A percentile compares a stretch with the other conserved stretches of the same genome.
phyloP scores from a whole-genome alignment of 352 stramenopile species.

The Globisporangium uncinulatum region DNA sequence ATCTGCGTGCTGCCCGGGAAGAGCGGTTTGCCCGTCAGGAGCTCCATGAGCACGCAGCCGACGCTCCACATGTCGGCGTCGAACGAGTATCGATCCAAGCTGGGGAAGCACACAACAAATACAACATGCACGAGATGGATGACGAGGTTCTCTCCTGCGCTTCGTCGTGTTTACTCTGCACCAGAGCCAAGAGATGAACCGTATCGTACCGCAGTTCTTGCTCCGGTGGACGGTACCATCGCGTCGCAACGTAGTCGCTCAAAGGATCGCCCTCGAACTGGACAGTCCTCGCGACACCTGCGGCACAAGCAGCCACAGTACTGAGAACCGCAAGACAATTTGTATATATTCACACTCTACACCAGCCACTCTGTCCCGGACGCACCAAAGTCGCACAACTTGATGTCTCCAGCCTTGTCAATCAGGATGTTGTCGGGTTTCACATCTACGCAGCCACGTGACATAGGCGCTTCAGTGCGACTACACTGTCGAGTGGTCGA shows the following conservation, averaged over 20 bases:
- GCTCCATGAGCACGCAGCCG: slow-evolving; percentile 67
- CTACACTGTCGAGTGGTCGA: background rate
- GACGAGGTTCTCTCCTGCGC: too few relatives aligned
- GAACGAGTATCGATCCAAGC: slow-evolving; percentile 74
- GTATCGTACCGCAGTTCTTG: slow-evolving; percentile 60
- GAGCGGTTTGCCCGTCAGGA: slow-evolving; percentile 67
- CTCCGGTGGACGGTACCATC: slow-evolving; percentile 79
- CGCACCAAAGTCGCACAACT: slow-evolving; percentile 73
- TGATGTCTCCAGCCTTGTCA: slow-evolving; percentile 62
- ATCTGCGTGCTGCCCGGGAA: slow-evolving; percentile 76
- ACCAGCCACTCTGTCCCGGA: background rate
- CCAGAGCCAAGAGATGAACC: too few relatives aligned
- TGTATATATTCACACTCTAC: too few relatives aligned
- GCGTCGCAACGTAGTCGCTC: slow-evolving; percentile 74
- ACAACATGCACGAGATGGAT: too few relatives aligned
- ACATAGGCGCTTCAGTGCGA: background rate
- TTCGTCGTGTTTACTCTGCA: too few relatives aligned
- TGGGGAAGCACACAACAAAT: slow-evolving; percentile 10
- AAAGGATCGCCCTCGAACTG: slow-evolving; percentile 75
- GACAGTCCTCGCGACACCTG: slow-evolving; percentile 63
- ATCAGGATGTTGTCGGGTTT: slow-evolving; percentile 83
- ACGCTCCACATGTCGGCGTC: slow-evolving; percentile 81
- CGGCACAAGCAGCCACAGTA: background rate
- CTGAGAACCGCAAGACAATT: too few relatives aligned
- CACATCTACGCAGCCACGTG: slow-evolving; percentile 36